Evolutionary conservation across 2,329 filamentous ascomycete species (phyloP), one percentile per base, ranked within the genome.

Genomic region (Seiridium unicorne): DNA sequence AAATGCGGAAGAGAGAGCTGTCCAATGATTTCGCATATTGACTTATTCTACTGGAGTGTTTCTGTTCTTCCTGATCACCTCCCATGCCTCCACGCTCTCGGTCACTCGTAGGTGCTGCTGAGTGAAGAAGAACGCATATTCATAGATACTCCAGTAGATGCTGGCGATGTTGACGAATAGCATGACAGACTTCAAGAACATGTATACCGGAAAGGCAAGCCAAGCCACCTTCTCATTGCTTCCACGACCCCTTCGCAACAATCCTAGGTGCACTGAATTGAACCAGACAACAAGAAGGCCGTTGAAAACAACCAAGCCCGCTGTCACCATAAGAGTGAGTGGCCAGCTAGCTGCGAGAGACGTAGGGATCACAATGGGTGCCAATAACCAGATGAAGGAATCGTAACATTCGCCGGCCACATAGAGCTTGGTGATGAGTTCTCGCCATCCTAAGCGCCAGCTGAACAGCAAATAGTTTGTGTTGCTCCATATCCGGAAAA

Each of bases 391-490:
- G 26, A 81, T 70, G 1, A 81, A 64, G 8, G 46, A 48, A n/a
- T n/a, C 18, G 46, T 48, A n/a, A 7, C 18, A 48, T 48, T 48
- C 79, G 63, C 80, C 77, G 47, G 79, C 74, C 10, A 82, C 78
- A 47, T 79, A 80, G 7, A 82, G 64, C 67, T 83, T 82, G 1
- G 79, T 72, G 3, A 78, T 78, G n/a, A 82, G 61, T 61, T 82
- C 80, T 72, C 75, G 80, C 69, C 71, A 76, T 3, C 79, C 79
- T 7, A 83, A 69, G 57, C 77, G 77, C 80, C 80, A 83, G 60
- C 71, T 75, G 9, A 67, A 68, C 1, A 82, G 57, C n/a, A 82
- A 77, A 58, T 82, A 82, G 3, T 67, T 64, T 63, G 80, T 66
- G 63, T 82, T 77, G 64, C 80, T 78, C 66, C 72, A 81, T 65